phyloP scores from a whole-genome alignment of 257 asterid genomes.

The Mentha longifolia region DNA sequence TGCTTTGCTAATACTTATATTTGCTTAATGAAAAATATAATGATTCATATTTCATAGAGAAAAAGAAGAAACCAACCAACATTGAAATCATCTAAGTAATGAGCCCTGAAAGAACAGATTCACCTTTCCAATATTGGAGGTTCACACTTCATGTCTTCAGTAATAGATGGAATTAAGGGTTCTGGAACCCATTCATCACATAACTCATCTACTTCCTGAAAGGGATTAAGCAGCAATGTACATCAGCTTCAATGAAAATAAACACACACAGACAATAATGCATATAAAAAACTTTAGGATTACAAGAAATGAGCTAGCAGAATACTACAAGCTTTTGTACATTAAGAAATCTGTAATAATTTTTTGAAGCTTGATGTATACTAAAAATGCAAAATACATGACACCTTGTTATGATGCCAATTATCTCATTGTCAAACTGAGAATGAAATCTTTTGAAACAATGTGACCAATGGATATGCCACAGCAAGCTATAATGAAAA shows the following conservation, averaged over 20 bases:
- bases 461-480: too few species aligned
- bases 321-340: too few species aligned
- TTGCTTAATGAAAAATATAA: conserved; percentile 17
- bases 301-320: too few species aligned
- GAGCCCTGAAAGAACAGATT: conserved; percentile 11
- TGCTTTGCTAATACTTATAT: conserved; percentile 4
- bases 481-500: too few species aligned
- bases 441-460: too few species aligned
- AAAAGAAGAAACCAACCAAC: not conserved
- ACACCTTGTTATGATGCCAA: too few species aligned
- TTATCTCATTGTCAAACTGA: too few species aligned
- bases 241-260: conserved; percentile 27
- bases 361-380: too few species aligned
- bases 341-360: too few species aligned
- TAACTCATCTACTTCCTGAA: conserved; percentile 95
- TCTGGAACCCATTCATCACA: conserved; percentile 97
- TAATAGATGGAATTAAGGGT: conserved; percentile 72
- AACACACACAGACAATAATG: too few species aligned
- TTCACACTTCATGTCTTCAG: conserved; percentile 72
- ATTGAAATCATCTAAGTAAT: not conserved
- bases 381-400: too few species aligned
- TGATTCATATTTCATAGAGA: not conserved
- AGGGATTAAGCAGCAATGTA: conserved; percentile 33
- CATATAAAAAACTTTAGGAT: too few species aligned
- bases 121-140: conserved; percentile 92